Evolutionary conservation across 2,329 filamentous ascomycete species (phyloP).

Genomic region (Fusarium circinatum): DNA sequence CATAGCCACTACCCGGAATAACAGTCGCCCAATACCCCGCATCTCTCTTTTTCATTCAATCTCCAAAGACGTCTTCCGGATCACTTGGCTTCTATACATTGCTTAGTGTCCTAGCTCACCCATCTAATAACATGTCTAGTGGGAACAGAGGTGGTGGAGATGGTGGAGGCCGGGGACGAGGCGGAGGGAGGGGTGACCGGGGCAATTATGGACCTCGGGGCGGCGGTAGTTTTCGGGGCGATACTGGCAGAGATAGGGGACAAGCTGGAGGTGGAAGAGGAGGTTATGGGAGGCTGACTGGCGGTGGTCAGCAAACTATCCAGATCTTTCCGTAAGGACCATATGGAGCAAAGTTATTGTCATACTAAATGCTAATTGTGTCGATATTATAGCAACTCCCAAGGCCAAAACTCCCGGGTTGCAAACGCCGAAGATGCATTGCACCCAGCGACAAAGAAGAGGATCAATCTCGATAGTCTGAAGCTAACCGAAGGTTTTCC

Average conservation of each 20-base stretch:
- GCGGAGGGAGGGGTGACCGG: background rate
- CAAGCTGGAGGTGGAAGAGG: background rate
- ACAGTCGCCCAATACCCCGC: background rate
- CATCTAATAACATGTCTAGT: background rate
- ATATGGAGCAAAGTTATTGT: background rate
- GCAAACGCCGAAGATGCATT: background rate
- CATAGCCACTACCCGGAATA: background rate
- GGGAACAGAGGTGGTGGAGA: background rate
- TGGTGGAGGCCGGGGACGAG: background rate
- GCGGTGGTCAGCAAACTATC: background rate
- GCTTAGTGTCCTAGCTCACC: background rate
- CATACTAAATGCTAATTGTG: background rate
- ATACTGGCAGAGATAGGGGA: background rate
- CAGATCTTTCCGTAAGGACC: background rate
- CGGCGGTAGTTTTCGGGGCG: background rate
- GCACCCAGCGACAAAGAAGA: background rate
- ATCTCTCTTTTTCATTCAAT: background rate
- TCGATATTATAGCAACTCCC: background rate
- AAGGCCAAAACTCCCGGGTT: background rate
- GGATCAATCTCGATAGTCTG: background rate
- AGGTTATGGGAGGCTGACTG: background rate
- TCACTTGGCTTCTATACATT: background rate
- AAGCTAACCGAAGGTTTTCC: background rate
- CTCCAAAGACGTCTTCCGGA: rapidly evolving
- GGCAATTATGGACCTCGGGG: background rate